Base-by-base conservation (phyloP, 176 grass and related monocot genomes). In the Bonia amplexicaulis region DNA sequence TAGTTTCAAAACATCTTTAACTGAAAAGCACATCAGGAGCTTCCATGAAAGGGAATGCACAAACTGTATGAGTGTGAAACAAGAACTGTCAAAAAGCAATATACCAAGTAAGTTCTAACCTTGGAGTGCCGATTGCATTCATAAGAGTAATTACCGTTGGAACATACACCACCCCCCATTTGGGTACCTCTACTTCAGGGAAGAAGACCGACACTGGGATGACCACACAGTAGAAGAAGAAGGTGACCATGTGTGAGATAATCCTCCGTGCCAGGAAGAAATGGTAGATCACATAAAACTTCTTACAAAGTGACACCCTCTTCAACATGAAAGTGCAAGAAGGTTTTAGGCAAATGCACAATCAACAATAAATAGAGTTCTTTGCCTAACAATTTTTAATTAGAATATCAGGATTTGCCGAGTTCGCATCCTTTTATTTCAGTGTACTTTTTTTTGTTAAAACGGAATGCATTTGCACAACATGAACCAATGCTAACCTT, bases 241-340 rank as follows among this genome's bases (percentile, higher is more conserved):
- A 90, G 44, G 91, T 88, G 62, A 90, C 88, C 0, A 68, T 64
- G 48, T 93, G 88, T 1, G 85, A 78, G 31, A 85, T 19, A 26
- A 93, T 76, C 63, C 81, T 93, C 57, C 77, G 73, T 22, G 71
- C 2, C 1, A 88, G 42, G 77, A 85, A 93, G 53, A 93, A 90
- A 58, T 79, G 54, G 52, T 93, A 90, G 58, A 85, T 68, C 81
- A 93, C 71, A n/a, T 87, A 82, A 12, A 93, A 70, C 39, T 88
- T 90, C 65, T 78, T 89, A 66, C 73, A 62, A 54, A 74, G 4
- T 7, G 91, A 61, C 6, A 90, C 81, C 77, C 74, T 87, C 91
- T 93, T 81, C 85, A 20, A 10, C 46, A 40, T 20, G 20, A 47
- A 15, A 48, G 29, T 35, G 11, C 29, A 82, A 33, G n/a, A 13